Conservation (phyloP, 805 yeast genomes). For the Ogataea siamensis region DNA sequence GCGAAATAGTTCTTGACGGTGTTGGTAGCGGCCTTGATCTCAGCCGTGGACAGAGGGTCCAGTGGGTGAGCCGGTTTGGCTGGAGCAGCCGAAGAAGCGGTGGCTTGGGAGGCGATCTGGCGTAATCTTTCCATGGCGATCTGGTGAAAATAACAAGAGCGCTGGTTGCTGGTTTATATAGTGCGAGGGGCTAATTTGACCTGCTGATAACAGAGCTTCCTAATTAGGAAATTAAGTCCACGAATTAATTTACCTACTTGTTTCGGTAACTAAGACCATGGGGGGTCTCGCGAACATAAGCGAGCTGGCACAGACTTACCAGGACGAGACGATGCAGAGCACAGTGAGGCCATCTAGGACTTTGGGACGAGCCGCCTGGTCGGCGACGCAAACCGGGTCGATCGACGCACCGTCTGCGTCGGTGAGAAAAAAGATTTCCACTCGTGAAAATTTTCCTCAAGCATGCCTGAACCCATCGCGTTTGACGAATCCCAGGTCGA, state of each 20-base stretch:
- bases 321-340: not conserved
- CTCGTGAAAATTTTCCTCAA: slow-evolving; percentile 10
- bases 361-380: not conserved
- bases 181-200: slow-evolving; percentile 1
- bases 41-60: slow-evolving; percentile 66
- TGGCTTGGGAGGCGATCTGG: slow-evolving; percentile 61
- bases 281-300: not conserved
- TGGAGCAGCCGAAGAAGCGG: slow-evolving; percentile 53
- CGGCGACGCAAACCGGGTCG: not conserved
- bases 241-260: slow-evolving; percentile 8
- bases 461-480: slow-evolving; percentile 25
- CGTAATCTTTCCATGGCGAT: slow-evolving; percentile 58
- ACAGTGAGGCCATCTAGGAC: not conserved
- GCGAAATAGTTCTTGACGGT: slow-evolving; percentile 48
- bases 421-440: slow-evolving; percentile 1
- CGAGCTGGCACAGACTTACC: not conserved
- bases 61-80: slow-evolving; percentile 61
- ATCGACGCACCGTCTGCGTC: slow-evolving; percentile 2
- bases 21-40: slow-evolving; percentile 56
- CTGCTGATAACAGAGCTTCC: slow-evolving; percentile 14
- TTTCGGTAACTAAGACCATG: slow-evolving; percentile 14
- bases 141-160: not conserved
- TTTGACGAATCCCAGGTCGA: slow-evolving; percentile 44
- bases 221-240: slow-evolving; percentile 16
- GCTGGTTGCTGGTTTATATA: slow-evolving; percentile 2